Conservation (phyloP, 2,329 filamentous ascomycete genomes). For the Claviceps maximensis region DNA sequence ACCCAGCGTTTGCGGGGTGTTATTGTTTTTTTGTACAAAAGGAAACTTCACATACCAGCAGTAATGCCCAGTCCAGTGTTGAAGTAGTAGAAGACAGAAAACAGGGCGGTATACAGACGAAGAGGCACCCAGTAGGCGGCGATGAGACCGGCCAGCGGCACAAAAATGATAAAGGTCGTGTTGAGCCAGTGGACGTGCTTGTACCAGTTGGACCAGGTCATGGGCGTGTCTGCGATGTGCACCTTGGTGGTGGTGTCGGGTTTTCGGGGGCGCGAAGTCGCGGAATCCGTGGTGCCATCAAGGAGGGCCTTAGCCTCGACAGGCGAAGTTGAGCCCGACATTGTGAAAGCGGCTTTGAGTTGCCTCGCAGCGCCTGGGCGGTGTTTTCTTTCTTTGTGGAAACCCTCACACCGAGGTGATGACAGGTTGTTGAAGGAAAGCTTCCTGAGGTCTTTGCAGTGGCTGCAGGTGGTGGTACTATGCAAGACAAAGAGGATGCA, state of each 20-base stretch:
- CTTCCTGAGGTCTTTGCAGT: neutral
- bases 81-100: constrained; percentile 69
- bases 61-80: constrained; percentile 71
- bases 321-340: constrained; percentile 4
- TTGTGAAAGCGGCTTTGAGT: neutral
- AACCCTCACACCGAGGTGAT: neutral
- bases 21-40: neutral
- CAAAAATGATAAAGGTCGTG: constrained; percentile 62
- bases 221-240: constrained; percentile 72
- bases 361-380: neutral
- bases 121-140: constrained; percentile 69
- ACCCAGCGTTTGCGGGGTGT: too few species aligned
- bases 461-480: neutral
- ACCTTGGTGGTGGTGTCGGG: constrained; percentile 50
- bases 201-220: constrained; percentile 75
- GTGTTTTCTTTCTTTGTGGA: neutral
- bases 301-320: constrained; percentile 29
- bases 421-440: neutral
- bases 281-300: constrained; percentile 43
- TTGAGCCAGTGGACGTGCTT: constrained; percentile 94
- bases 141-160: constrained; percentile 62
- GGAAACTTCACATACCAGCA: constrained; percentile 41
- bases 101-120: constrained; percentile 56
- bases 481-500: neutral
- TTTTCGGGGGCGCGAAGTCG: constrained; percentile 32